A percentile compares a stretch with the other conserved stretches of the same genome.
These are phyloP conservation scores for Colletotrichum destructivum DNA, from an alignment of 2,329 filamentous ascomycete species.

Conservation along the genomic window DNA sequence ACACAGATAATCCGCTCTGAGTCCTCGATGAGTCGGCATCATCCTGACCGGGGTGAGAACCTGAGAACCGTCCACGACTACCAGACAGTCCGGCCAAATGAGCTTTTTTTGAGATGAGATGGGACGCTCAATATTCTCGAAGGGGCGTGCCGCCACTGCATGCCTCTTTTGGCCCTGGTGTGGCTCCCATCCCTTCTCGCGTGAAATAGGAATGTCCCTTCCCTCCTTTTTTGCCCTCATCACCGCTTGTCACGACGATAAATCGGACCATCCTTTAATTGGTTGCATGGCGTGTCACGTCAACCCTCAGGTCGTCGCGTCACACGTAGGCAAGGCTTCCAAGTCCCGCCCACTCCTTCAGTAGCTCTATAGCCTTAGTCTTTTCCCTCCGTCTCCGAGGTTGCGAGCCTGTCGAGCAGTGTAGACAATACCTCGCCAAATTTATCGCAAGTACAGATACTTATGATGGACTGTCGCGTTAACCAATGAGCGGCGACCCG, in stretches of 20 bases:
- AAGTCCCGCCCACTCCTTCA: neutral
- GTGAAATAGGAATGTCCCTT: slow-evolving; percentile 6
- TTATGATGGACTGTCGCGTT: neutral
- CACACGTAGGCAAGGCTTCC: neutral
- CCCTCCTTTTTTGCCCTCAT: neutral
- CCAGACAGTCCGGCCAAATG: slow-evolving; percentile 4
- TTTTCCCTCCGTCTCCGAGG: neutral
- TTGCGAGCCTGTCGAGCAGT: too few relatives aligned
- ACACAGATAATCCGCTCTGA: neutral
- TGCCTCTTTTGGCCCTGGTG: slow-evolving; percentile 1
- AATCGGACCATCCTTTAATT: slow-evolving; percentile 22
- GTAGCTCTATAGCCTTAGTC: neutral
- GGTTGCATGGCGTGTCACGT: slow-evolving; percentile 21
- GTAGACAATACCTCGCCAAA: neutral
- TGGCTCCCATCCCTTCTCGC: neutral
- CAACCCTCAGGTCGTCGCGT: slow-evolving; percentile 7
- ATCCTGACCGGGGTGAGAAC: neutral
- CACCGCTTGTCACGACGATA: neutral
- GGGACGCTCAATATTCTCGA: neutral
- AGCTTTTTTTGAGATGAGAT: slow-evolving; percentile 14
- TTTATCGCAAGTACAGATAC: neutral
- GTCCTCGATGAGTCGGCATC: neutral
- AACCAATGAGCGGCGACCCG: slow-evolving; percentile 1
- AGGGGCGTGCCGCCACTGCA: neutral
- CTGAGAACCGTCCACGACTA: neutral